A percentile compares a stretch with the other conserved stretches of the same genome.
Conservation (phyloP, 345 rosid genomes). For the Leavenworthia alabamica region DNA sequence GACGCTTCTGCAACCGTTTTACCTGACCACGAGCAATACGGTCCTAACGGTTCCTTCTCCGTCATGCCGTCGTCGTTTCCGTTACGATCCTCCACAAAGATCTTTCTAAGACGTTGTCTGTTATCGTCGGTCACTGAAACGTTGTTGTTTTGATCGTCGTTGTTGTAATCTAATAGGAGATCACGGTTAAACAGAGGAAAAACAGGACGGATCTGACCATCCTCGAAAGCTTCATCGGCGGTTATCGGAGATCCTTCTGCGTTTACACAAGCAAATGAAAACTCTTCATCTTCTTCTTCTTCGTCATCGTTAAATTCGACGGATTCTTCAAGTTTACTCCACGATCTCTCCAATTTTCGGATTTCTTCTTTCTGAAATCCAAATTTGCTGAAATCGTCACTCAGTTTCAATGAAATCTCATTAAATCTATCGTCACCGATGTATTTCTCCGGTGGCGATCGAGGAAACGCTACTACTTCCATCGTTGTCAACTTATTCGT, state of each 20-base stretch:
- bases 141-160: background rate
- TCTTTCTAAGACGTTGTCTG: constrained; percentile 32
- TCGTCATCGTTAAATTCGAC: constrained; percentile 13
- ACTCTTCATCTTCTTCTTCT: constrained; percentile 36
- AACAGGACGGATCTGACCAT: constrained; percentile 51
- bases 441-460: constrained; percentile 12
- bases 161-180: constrained; percentile 27
- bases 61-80: background rate
- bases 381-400: constrained; percentile 24
- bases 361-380: background rate
- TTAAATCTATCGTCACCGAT: background rate
- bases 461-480: constrained; percentile 20
- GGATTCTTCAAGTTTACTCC: constrained; percentile 30
- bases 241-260: constrained; percentile 39
- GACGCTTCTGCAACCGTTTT: constrained; percentile 39
- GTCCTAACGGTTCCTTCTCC: constrained; percentile 16
- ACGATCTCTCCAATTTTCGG: constrained; percentile 17
- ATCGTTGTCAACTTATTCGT: background rate
- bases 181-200: constrained; percentile 42
- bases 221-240: constrained; percentile 42
- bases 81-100: constrained; percentile 34
- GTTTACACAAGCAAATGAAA: constrained; percentile 38
- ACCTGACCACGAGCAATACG: constrained; percentile 39
- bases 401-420: constrained; percentile 14
- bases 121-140: background rate